Base-by-base conservation (phyloP, 139 green algal species). In the Micromonas commoda region DNA sequence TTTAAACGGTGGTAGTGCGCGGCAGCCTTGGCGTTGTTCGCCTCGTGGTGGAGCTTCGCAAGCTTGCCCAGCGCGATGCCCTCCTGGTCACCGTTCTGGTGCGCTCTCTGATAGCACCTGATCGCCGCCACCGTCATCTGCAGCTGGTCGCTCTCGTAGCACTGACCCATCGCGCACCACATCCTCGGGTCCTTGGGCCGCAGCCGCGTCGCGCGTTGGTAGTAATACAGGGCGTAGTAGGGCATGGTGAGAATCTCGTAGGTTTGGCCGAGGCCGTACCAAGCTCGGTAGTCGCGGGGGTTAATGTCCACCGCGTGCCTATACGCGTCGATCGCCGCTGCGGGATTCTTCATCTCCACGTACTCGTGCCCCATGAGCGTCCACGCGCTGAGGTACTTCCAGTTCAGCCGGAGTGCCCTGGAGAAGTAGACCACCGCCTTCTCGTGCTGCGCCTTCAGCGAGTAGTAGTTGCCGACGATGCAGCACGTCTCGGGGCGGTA, bases 311-410 rank as follows among this genome's bases (percentile, higher is more conserved):
- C 78, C 2, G 64, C 75, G 69, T 66, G 31, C 2, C 83, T 60
- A 64, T 81, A 82, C 65, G 53, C 82, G 84, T 90, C 88, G 35
- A 97, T 94, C 21, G 93, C 93, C 24, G 92, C 90, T 2, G 89
- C 77, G 1, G 90, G 89, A 82, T 98, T 98, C 83, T 97, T 96
- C 81, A 98, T 87, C 83, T 99, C 95, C 78, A 98, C 89, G 76
- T 91, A 98, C 80, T 98, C 95, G 76, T 99, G 95, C 0, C 95
- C 95, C 91, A 98, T 96, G 9, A 99, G 88, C 0, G 95, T 99
- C 95, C 93, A 99, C n/a, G 95, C 95, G 26, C 83, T 88, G 38
- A 97, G 80, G 84, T 91, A 99, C 39, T 82, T 72, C 31, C 80
- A 86, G 74, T 96, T 88, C 64, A 98, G 88, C 26, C 89, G 90